Conservation (phyloP, 768 basidiomycete genomes). For the Termitomyces sp. region DNA sequence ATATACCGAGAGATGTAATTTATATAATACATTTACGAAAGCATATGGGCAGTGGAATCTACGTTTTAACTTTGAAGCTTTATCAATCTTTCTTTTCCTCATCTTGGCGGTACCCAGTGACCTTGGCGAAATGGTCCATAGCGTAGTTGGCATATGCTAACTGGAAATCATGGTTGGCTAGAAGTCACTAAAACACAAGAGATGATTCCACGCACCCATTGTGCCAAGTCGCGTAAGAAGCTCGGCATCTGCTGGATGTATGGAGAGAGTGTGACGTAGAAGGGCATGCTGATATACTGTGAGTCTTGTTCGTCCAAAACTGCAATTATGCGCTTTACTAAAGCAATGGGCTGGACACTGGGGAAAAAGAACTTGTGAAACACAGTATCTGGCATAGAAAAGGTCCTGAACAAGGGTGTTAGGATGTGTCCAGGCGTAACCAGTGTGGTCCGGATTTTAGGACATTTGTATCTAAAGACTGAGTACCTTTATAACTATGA, state of each 20-base stretch:
- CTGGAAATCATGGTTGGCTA: conserved; percentile 28
- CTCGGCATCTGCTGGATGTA: conserved; percentile 57
- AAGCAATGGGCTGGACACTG: conserved; percentile 59
- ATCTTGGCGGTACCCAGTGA: conserved; percentile 51
- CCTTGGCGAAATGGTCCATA: conserved; percentile 65
- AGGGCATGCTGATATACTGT: conserved; percentile 63
- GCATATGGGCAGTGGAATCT: not conserved
- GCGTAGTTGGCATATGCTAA: conserved; percentile 61
- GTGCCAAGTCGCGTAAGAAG: conserved; percentile 65
- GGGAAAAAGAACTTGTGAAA: conserved; percentile 74
- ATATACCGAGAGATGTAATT: not conserved
- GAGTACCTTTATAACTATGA: not conserved
- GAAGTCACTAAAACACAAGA: not conserved
- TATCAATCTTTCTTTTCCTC: conserved; percentile 28
- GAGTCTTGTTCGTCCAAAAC: conserved; percentile 81
- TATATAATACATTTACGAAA: not conserved
- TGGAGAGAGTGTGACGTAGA: conserved; percentile 59
- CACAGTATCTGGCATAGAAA: conserved; percentile 39
- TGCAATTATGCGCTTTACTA: conserved; percentile 78
- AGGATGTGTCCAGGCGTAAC: conserved; percentile 75
- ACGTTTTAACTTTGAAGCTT: not conserved
- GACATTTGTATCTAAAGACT: conserved; percentile 54
- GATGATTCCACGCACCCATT: conserved; percentile 50
- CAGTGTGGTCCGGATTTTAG: conserved; percentile 82
- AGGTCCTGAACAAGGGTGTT: conserved; percentile 71